phyloP scores from a whole-genome alignment of 306 rosid species.

The Benincasa hispida region DNA sequence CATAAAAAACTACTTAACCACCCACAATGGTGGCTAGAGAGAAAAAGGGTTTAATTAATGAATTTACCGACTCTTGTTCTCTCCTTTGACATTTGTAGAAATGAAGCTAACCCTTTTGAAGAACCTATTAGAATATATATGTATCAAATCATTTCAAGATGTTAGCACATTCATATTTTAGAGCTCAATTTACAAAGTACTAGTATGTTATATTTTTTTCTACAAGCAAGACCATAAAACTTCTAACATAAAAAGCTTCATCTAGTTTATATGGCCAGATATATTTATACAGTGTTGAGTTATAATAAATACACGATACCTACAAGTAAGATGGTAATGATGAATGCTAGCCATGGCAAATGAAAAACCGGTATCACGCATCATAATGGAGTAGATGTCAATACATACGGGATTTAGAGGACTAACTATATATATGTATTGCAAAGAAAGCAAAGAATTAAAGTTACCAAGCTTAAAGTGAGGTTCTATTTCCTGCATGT shows the following conservation, averaged over 20 bases:
- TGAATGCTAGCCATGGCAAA: conserved; percentile 76
- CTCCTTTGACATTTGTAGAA: conserved; percentile 63
- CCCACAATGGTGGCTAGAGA: no score
- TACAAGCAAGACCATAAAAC: background rate
- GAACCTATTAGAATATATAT: conserved; percentile 30
- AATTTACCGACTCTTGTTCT: conserved; percentile 81
- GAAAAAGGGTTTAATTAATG: no score
- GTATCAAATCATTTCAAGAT: background rate
- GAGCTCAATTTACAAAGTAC: background rate
- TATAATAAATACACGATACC: conserved; percentile 62
- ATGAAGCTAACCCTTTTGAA: conserved; percentile 84
- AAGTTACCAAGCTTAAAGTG: no score
- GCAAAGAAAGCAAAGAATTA: no score
- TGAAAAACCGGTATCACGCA: conserved; percentile 61
- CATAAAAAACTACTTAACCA: no score
- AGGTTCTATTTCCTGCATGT: no score
- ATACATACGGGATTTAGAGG: no score
- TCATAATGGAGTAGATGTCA: no score
- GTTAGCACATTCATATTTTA: background rate
- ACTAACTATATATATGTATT: no score
- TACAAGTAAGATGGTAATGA: conserved; percentile 87
- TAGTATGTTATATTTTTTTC: background rate
- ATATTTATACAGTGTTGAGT: conserved; percentile 16
- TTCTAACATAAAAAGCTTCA: background rate
- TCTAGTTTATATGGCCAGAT: background rate